Conservation (phyloP, 148 eudicot genomes). For the Agrostemma githago region DNA sequence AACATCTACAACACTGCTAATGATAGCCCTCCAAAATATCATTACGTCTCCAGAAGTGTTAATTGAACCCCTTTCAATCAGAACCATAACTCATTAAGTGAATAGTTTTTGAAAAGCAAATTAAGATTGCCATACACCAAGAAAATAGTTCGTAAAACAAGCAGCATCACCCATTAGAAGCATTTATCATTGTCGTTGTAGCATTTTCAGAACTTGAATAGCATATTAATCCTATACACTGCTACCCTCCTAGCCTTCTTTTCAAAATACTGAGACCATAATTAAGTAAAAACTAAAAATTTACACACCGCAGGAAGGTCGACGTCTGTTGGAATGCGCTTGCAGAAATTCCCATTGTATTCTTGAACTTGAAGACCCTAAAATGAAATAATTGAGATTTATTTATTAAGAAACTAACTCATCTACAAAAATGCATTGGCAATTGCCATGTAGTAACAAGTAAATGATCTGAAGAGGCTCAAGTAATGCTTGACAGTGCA, state of each 20-base stretch:
- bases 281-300: not conserved
- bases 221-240: not conserved
- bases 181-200: not conserved
- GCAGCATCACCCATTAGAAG: not conserved
- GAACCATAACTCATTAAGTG: not conserved
- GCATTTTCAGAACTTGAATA: not conserved
- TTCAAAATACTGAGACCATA: not conserved
- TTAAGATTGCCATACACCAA: too few species aligned
- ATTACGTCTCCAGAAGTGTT: not conserved
- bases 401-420: not conserved
- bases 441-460: not conserved
- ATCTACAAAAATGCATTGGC: not conserved
- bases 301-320: slow-evolving; percentile 87
- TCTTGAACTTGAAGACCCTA: slow-evolving; percentile 95
- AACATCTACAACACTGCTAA: not conserved
- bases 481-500: not conserved
- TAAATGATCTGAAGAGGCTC: not conserved
- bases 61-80: not conserved
- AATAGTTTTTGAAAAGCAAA: not conserved
- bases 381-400: not conserved
- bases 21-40: not conserved
- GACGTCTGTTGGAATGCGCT: slow-evolving; percentile 95
- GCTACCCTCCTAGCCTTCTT: not conserved
- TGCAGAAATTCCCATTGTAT: slow-evolving; percentile 92
- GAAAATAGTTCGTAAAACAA: too few species aligned